Evolutionary conservation across 2,329 filamentous ascomycete species (phyloP), one percentile per base, ranked within the genome.

Genomic region (Exutisphaerella laricina): DNA sequence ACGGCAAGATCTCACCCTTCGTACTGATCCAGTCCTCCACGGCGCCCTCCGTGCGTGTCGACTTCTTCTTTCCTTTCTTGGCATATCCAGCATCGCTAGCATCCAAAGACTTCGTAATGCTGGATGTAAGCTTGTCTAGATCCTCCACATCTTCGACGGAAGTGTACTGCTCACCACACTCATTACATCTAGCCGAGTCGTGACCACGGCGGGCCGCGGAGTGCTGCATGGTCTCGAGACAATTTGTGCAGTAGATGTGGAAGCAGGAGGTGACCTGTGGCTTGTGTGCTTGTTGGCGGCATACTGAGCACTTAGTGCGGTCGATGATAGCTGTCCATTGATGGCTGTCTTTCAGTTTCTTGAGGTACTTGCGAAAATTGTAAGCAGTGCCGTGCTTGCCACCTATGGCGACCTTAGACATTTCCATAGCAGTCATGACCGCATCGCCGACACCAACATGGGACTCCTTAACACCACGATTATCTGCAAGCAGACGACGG

Each of bases 201-300:
- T 51, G 41, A 0, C 53, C 58, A 12, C 41, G 47, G 4, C 49
- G 48, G 23, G 58, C 60, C 13, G 62, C 61, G 3, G 57, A 37
- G 0, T 61, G n/a, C 32, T 56, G 48, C 30, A 66, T 44, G 2
- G 56, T 50, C 2, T 55, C 39, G 5, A 77, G 60, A 50, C 78
- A 82, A 0, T 61, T 56, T 1, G 57, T 43, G 58, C 79, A 82
- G 49, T 77, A 77, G 4, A 79, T 58, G 46, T 82, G 78, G 12
- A 66, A 62, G 54, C 79, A 82, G 4, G 66, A 60, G 0, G 75
- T 75, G 21, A 75, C 61, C 7, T 66, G 58, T 0, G 72, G 65
- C 1, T 67, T 49, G 0, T 58, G 50, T 0, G 73, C 72, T 0
- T 58, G 36, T 16, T 55, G 51, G 2, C 55, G 49, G 58, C 78